Evolutionary conservation across 2,329 filamentous ascomycete genomes (phyloP).

Genomic region (Aspergillus sergii): DNA sequence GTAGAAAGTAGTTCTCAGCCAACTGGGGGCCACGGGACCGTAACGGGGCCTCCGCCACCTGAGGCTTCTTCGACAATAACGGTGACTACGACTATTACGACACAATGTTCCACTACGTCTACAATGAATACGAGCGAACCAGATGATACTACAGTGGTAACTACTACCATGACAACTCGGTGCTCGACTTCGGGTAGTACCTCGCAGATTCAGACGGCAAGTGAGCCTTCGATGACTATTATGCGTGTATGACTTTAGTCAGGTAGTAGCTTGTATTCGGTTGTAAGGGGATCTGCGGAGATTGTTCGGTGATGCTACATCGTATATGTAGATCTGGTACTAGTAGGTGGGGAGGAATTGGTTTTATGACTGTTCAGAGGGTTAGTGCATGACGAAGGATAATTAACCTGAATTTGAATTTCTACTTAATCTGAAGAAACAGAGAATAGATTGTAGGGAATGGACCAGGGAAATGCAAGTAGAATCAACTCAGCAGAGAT

Average conservation of each 20-base stretch:
- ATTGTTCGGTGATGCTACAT: not conserved
- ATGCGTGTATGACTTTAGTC: not conserved
- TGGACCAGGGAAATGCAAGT: no score
- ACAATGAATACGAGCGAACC: not conserved
- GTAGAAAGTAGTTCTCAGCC: not conserved
- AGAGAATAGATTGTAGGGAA: not conserved
- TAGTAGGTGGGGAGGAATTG: not conserved
- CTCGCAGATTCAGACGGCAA: not conserved
- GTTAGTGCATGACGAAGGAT: not conserved
- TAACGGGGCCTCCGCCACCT: not conserved
- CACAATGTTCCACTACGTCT: not conserved
- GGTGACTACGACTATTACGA: not conserved
- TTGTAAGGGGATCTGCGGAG: not conserved
- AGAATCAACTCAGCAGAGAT: not conserved
- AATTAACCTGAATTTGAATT: not conserved
- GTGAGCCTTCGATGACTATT: not conserved
- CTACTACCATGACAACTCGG: not conserved
- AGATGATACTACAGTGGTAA: not conserved
- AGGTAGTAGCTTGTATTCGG: not conserved
- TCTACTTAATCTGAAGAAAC: not conserved
- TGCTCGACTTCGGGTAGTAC: not conserved
- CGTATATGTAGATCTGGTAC: not conserved
- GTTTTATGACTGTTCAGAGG: not conserved
- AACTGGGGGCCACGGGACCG: not conserved
- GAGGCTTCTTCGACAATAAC: not conserved